Evolutionary conservation across 371 early-diverging fungal genomes (phyloP).

Genomic region (Coemansia sp.): DNA sequence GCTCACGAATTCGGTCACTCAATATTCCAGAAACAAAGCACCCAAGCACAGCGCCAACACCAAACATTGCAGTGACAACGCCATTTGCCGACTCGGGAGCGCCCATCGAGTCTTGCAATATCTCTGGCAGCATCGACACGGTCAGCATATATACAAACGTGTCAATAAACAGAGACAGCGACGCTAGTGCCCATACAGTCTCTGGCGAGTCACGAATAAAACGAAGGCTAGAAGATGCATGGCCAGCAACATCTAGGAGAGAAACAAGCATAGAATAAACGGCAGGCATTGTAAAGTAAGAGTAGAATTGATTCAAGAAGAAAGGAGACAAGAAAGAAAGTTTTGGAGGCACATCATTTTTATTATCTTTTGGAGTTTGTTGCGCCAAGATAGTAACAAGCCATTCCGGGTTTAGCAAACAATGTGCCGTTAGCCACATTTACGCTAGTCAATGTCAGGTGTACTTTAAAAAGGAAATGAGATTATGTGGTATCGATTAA

Average conservation of each 20-base stretch:
- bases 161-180: constrained; percentile 42
- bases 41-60: constrained; percentile 32
- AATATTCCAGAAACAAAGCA: constrained; percentile 7
- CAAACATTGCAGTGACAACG: constrained; percentile 41
- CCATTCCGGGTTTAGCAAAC: background rate
- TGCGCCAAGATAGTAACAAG: background rate
- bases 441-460: background rate
- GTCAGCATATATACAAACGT: constrained; percentile 42
- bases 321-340: background rate
- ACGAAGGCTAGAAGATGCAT: background rate
- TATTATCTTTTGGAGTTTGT: too few species aligned
- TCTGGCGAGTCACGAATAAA: constrained; percentile 1
- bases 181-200: constrained; percentile 35
- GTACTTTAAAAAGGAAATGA: background rate
- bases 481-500: background rate
- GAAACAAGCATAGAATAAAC: constrained; percentile 3
- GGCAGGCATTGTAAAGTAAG: background rate
- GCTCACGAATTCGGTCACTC: constrained; percentile 20
- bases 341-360: background rate
- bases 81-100: constrained; percentile 37
- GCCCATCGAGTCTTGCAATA: constrained; percentile 34
- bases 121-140: constrained; percentile 32
- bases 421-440: background rate
- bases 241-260: background rate
- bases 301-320: background rate